Base-by-base conservation (phyloP, 768 basidiomycete species). In the Termitomyces titanicus region DNA sequence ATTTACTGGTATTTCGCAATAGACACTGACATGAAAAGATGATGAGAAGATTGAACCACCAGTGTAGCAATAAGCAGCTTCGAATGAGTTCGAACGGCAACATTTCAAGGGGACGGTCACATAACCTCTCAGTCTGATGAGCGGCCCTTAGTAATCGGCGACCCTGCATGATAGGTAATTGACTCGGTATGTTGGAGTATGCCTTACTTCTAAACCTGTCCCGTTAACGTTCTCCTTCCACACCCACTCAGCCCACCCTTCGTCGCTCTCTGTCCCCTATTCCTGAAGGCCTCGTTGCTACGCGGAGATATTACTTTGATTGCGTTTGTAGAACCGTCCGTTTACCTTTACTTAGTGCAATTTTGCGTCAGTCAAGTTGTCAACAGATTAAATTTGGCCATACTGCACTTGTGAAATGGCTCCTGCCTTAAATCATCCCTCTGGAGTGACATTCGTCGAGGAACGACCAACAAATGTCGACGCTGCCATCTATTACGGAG, bases 401-500 rank as follows among this genome's bases (percentile, higher is more conserved):
- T 54, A 47, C 56, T 53, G 33, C 42, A 53, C 24, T 44, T 27
- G 5, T 42, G 7, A 24, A 34, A 65, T 92, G 89, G 80, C 87
- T 4, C 89, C 89, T 48, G 64, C 79, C 29, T 68, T 88, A 49
- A 76, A 70, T 57, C 88, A 88, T 63, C 89, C 88, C 0, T 58
- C 86, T 6, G 79, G 79, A 52, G 80, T 87, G 48, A 76, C 74
- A 56, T 89, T 90, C 62, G 65, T 86, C 60, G 88, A 89, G 60
- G 88, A 91, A 54, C 72, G 71, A 25, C 64, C 77, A 5, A 79
- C 80, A 52, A 74, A 89, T 61, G 76, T 78, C 49, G 92, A 95
- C 51, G 84, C 92, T 9, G 79, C 84, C 22, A 81, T 83, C 9
- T 94, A 94, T 74, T 96, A 96, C 61, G 90, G 89, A 40, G 85